These are phyloP conservation scores for Eutrema salsugineum DNA, from an alignment of 441 rosid species.

Conservation along the genomic window DNA sequence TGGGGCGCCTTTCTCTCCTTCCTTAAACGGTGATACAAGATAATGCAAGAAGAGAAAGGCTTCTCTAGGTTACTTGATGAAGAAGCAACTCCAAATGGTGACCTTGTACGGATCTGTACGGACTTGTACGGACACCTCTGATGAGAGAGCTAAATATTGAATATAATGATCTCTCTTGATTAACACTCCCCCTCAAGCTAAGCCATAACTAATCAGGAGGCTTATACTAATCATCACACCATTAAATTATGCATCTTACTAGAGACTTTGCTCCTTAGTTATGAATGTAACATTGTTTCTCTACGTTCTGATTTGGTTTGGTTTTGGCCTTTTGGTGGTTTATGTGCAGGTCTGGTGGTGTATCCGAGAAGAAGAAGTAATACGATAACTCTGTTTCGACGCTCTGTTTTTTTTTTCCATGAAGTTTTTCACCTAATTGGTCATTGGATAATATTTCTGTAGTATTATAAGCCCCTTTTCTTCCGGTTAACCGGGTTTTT, in stretches of 20 bases:
- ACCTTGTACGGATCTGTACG: no score
- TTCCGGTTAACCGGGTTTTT: background rate
- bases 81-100: no score
- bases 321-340: background rate
- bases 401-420: background rate
- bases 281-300: background rate
- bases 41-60: no score
- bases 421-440: background rate
- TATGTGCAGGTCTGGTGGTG: slow-evolving; percentile 30
- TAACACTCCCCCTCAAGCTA: no score
- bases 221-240: background rate
- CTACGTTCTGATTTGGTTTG: background rate
- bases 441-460: background rate
- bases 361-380: slow-evolving; percentile 35
- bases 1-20: no score
- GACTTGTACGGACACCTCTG: no score
- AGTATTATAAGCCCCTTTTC: background rate
- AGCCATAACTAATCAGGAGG: no score
- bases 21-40: no score
- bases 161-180: no score
- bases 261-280: background rate
- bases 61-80: no score
- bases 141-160: no score
- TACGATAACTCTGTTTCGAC: background rate
- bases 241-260: background rate